Percentiles rank a stretch among this genome's conserved stretches.
Evolutionary conservation across 345 rosid species (phyloP).

Genomic region (Sisymbrium altissimum): DNA sequence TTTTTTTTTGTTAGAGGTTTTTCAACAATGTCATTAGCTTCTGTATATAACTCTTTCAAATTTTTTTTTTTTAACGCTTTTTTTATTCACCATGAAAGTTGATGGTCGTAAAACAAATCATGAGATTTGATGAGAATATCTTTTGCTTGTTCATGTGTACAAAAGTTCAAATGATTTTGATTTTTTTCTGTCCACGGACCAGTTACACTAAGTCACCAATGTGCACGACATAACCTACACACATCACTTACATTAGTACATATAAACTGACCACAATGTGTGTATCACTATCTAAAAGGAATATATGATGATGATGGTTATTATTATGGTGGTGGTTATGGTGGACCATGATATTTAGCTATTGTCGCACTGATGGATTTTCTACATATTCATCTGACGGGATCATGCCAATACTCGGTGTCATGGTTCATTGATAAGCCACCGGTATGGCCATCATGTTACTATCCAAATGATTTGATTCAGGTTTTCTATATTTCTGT

Average conservation of each 20-base stretch:
- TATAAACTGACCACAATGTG: neutral
- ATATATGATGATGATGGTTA: slow-evolving; percentile 25
- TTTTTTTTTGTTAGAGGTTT: neutral
- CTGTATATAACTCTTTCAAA: neutral
- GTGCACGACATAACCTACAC: slow-evolving; percentile 12
- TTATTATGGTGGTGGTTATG: slow-evolving; percentile 23
- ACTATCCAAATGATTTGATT: slow-evolving; percentile 20
- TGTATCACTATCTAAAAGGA: slow-evolving; percentile 15
- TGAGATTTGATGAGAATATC: slow-evolving; percentile 23
- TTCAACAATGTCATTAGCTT: neutral
- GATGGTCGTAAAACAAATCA: slow-evolving; percentile 12
- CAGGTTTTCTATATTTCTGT: neutral
- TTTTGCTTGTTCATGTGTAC: slow-evolving; percentile 24
- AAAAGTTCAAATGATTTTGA: slow-evolving; percentile 22
- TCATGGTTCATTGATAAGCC: slow-evolving; percentile 9
- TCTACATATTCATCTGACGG: neutral
- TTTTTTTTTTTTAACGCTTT: no score
- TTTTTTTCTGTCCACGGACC: neutral
- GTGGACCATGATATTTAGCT: slow-evolving; percentile 28
- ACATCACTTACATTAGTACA: slow-evolving; percentile 10
- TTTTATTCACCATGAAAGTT: neutral
- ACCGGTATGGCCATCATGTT: slow-evolving; percentile 6
- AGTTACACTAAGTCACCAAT: neutral
- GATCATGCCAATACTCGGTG: slow-evolving; percentile 6
- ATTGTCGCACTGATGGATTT: slow-evolving; percentile 17